These are phyloP conservation scores for Saccharomycopsis sp. DNA, from an alignment of 805 yeast species.

Conservation along the genomic window DNA sequence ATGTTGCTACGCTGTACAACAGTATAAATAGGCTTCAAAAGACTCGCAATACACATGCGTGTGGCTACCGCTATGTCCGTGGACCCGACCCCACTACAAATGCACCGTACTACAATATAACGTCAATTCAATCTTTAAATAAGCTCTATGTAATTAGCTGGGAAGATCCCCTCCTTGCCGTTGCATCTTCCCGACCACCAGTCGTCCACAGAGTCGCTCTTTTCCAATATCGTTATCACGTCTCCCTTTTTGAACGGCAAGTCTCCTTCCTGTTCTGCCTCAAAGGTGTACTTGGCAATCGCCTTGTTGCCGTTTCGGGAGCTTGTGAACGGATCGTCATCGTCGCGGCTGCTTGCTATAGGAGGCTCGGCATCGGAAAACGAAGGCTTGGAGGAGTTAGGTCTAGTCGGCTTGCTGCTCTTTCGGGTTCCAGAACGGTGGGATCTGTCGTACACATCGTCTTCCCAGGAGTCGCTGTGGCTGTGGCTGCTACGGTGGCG, in stretches of 20 bases:
- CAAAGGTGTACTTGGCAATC: constrained; percentile 80
- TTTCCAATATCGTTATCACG: constrained; percentile 77
- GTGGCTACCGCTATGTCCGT: too few species aligned
- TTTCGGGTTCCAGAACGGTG: constrained; percentile 25
- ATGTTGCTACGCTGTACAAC: too few species aligned
- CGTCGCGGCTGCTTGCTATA: constrained; percentile 38
- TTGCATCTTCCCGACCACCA: constrained; percentile 98
- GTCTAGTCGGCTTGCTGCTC: constrained; percentile 33
- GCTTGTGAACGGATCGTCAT: constrained; percentile 26
- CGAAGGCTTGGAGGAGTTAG: constrained; percentile 34
- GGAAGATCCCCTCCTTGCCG: constrained; percentile 87
- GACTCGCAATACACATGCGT: too few species aligned
- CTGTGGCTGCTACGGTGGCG: constrained; percentile 15
- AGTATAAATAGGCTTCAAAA: too few species aligned
- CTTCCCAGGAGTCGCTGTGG: constrained; percentile 61
- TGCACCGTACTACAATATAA: too few species aligned
- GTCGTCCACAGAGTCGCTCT: constrained; percentile 83
- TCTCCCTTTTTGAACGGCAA: constrained; percentile 92
- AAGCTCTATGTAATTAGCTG: constrained; percentile 92
- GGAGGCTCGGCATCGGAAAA: constrained; percentile 32
- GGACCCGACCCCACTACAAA: too few species aligned
- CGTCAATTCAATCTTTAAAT: too few species aligned
- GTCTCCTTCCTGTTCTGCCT: constrained; percentile 92
- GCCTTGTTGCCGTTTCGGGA: constrained; percentile 59
- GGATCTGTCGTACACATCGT: constrained; percentile 66